Evolutionary conservation across 2,329 filamentous ascomycete species (phyloP).

Genomic region (Teratosphaeria gauchensis): DNA sequence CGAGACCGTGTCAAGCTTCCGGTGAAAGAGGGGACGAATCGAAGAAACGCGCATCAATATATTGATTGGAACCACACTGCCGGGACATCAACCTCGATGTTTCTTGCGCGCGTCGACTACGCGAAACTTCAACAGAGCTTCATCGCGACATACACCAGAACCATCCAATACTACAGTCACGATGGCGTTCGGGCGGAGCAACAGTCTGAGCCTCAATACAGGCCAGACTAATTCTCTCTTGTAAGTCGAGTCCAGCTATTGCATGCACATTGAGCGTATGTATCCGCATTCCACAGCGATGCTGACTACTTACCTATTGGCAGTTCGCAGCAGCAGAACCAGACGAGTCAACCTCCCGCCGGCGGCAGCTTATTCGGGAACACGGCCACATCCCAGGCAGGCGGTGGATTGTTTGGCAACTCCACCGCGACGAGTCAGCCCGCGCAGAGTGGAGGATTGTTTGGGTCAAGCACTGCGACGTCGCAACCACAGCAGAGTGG

Average conservation of each 20-base stretch:
- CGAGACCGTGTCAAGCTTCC: neutral
- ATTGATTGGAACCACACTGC: neutral
- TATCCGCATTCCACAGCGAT: slow-evolving; percentile 1
- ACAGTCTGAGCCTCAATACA: slow-evolving; percentile 47
- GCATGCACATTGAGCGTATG: neutral
- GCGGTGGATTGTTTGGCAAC: slow-evolving; percentile 12
- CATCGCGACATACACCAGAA: neutral
- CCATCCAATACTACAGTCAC: neutral
- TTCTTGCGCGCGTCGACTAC: neutral
- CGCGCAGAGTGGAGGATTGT: slow-evolving; percentile 14
- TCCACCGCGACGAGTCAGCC: slow-evolving; percentile 9
- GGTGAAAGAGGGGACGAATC: neutral
- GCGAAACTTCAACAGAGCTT: neutral
- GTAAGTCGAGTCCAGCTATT: slow-evolving; percentile 14
- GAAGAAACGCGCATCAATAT: neutral
- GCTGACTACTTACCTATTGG: slow-evolving; percentile 5
- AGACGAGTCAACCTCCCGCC: slow-evolving; percentile 13
- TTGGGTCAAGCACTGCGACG: slow-evolving; percentile 9
- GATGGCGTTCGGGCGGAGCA: slow-evolving; percentile 38
- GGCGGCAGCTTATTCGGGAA: slow-evolving; percentile 19
- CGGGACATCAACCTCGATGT: neutral
- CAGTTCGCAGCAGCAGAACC: slow-evolving; percentile 9
- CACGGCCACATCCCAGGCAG: slow-evolving; percentile 4
- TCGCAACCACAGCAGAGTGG: slow-evolving; percentile 4
- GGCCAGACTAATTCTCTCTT: slow-evolving; percentile 32